Percentiles rank a stretch among this genome's conserved stretches.
These are phyloP conservation scores for Pseudogymnoascus sp. DNA, from an alignment of 2,329 filamentous ascomycete genomes.

Conservation along the genomic window DNA sequence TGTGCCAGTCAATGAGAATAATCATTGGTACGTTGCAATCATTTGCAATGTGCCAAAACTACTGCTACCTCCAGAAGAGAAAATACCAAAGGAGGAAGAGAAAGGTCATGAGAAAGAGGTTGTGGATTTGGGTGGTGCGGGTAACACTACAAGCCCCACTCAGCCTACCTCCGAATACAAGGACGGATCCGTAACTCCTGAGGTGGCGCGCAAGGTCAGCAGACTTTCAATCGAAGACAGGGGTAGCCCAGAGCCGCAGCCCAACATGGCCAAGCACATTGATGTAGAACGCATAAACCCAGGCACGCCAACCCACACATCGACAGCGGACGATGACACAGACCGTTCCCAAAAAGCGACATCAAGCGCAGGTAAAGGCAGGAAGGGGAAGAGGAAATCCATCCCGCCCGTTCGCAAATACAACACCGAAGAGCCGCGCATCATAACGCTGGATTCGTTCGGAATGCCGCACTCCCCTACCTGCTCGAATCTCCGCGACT, in stretches of 20 bases:
- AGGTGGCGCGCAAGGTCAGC: conserved; percentile 15
- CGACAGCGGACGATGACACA: conserved; percentile 12
- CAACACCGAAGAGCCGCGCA: conserved; percentile 53
- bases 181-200: conserved; percentile 5
- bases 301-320: neutral
- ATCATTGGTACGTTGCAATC: conserved; percentile 92
- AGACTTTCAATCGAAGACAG: conserved; percentile 12
- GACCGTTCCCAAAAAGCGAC: conserved; percentile 14
- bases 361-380: conserved; percentile 24
- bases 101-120: conserved; percentile 6
- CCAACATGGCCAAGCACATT: neutral
- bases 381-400: conserved; percentile 30
- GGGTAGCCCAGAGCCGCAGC: conserved; percentile 15
- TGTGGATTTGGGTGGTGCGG: conserved; percentile 4
- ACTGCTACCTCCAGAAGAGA: conserved; percentile 23
- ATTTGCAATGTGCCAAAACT: conserved; percentile 80
- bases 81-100: neutral
- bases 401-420: conserved; percentile 33
- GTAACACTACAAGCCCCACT: neutral
- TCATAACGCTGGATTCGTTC: conserved; percentile 85
- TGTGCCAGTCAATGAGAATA: conserved; percentile 80
- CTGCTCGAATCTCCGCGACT: conserved; percentile 64
- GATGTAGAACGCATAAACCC: neutral
- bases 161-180: neutral
- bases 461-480: conserved; percentile 57